A percentile compares a stretch with the other conserved stretches of the same genome.
Evolutionary conservation across 2,329 filamentous ascomycete genomes (phyloP).

Genomic region (Nectriaceae sp.): DNA sequence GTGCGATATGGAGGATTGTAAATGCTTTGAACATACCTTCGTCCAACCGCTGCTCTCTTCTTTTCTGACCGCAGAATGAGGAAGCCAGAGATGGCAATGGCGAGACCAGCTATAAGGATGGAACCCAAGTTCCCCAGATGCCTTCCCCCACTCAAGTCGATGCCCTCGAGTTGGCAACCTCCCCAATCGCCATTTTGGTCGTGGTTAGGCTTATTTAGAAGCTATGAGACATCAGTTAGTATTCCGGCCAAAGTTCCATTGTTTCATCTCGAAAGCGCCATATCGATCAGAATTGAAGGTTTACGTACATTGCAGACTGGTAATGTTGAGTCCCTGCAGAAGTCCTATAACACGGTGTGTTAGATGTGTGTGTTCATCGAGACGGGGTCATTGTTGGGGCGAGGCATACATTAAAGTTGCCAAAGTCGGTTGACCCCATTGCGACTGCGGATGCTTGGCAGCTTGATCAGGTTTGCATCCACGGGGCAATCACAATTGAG

Average conservation of each 20-base stretch:
- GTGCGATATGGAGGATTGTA: not conserved
- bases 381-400: slow-evolving; percentile 6
- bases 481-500: slow-evolving; percentile 29
- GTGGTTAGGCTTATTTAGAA: slow-evolving; percentile 60
- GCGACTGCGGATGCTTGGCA: slow-evolving; percentile 33
- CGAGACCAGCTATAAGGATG: slow-evolving; percentile 78
- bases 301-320: slow-evolving; percentile 80
- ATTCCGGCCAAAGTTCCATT: slow-evolving; percentile 8
- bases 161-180: slow-evolving; percentile 76
- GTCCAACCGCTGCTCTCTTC: slow-evolving; percentile 91
- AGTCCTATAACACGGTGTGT: slow-evolving; percentile 56
- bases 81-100: slow-evolving; percentile 67
- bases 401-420: slow-evolving; percentile 57
- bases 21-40: slow-evolving; percentile 63
- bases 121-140: slow-evolving; percentile 88
- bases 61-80: slow-evolving; percentile 80
- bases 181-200: slow-evolving; percentile 62
- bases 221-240: slow-evolving; percentile 28
- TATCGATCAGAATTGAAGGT: slow-evolving; percentile 8
- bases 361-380: slow-evolving; percentile 19
- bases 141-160: slow-evolving; percentile 64
- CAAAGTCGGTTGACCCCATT: slow-evolving; percentile 64
- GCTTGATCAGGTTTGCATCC: slow-evolving; percentile 26
- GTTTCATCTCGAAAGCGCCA: slow-evolving; percentile 19
- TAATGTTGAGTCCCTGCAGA: slow-evolving; percentile 81